Percentiles rank a stretch among this genome's conserved stretches.
Conservation (phyloP, 1,139 yeast species). For the Saccharomyces hybrid region DNA sequence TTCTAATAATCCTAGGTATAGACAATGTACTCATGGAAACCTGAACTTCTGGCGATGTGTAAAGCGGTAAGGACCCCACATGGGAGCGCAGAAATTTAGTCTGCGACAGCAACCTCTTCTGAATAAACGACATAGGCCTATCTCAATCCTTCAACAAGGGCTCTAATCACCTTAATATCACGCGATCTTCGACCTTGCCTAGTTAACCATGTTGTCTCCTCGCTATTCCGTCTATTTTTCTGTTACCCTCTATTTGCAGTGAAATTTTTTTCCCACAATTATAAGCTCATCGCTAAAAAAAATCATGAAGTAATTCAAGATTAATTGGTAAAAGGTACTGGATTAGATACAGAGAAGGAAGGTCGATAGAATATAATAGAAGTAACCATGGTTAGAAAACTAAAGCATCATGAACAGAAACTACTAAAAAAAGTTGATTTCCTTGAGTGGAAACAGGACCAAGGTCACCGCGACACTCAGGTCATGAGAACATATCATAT, state of each 20-base stretch:
- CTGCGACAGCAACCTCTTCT: constrained; percentile 32
- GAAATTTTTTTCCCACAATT: not conserved
- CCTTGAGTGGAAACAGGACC: constrained; percentile 95
- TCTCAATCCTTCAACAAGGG: not conserved
- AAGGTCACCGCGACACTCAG: constrained; percentile 88
- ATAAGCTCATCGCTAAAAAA: constrained; percentile 10
- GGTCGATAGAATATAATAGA: not conserved
- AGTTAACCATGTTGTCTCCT: not conserved
- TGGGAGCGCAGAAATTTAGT: constrained; percentile 37
- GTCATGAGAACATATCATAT: constrained; percentile 92
- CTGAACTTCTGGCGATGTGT: constrained; percentile 46
- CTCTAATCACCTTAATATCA: not conserved
- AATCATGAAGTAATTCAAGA: not conserved
- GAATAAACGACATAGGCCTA: not conserved
- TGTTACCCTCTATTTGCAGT: not conserved
- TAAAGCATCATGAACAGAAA: constrained; percentile 92
- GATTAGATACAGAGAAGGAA: not conserved
- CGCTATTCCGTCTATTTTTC: not conserved
- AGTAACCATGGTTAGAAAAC: constrained; percentile 70
- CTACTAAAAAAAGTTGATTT: constrained; percentile 92
- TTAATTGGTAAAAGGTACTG: not conserved
- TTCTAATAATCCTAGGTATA: constrained; percentile 49
- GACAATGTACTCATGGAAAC: constrained; percentile 33
- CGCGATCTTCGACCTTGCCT: not conserved
- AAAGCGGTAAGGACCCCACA: constrained; percentile 55